Conservation (phyloP, 2,329 filamentous ascomycete genomes). For the Zymoseptoria brevis region DNA sequence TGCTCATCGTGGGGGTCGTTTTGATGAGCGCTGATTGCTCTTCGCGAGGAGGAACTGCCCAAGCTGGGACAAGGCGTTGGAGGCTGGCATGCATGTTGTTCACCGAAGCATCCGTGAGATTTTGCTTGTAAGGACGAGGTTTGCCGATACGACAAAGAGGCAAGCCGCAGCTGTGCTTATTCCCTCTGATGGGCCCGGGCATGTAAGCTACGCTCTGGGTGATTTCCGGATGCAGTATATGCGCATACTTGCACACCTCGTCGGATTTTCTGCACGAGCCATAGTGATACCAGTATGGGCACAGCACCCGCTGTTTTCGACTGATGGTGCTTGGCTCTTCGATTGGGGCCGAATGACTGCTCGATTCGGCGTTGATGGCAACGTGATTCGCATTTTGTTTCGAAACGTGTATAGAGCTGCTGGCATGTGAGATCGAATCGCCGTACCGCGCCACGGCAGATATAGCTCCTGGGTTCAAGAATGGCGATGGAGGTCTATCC, state of each 20-base stretch:
- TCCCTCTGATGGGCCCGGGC: background rate
- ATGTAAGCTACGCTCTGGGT: background rate
- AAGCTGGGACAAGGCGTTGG: no score
- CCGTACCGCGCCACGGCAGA: background rate
- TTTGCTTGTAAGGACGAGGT: background rate
- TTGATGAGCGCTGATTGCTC: no score
- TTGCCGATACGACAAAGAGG: background rate
- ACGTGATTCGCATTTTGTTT: background rate
- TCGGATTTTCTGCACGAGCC: background rate
- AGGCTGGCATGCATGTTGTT: no score
- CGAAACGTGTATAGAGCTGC: background rate
- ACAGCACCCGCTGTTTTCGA: background rate
- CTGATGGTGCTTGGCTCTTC: background rate
- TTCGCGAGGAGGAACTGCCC: no score
- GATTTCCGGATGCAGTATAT: background rate
- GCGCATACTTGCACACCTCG: background rate
- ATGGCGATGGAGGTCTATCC: background rate
- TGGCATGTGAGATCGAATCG: background rate
- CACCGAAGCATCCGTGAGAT: no score
- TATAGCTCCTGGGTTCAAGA: background rate
- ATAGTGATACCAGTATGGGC: constrained; percentile 2
- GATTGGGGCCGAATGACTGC: no score
- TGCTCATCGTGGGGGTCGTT: background rate
- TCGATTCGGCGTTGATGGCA: background rate
- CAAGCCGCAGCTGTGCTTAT: background rate